Percentiles rank a stretch among this genome's conserved stretches.
Evolutionary conservation across 2,329 filamentous ascomycete species (phyloP).

Genomic region (Fusarium sp.): DNA sequence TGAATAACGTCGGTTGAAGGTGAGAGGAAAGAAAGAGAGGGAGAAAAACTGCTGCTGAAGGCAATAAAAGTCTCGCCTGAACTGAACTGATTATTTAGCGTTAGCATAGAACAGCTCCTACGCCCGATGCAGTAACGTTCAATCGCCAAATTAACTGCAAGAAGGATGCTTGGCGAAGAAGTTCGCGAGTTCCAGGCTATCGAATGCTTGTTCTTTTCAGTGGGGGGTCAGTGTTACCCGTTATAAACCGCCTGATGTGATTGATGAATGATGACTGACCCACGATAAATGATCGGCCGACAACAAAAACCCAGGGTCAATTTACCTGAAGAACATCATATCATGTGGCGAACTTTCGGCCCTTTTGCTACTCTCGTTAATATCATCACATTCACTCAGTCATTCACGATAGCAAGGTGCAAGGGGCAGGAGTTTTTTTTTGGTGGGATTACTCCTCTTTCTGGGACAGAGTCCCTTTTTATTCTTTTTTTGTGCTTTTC

Average conservation of each 20-base stretch:
- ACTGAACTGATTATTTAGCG: conserved; percentile 19
- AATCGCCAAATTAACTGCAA: conserved; percentile 30
- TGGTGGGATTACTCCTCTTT: conserved; percentile 24
- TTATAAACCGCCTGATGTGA: conserved; percentile 29
- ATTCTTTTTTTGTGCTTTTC: conserved; percentile 34
- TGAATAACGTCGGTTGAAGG: not conserved
- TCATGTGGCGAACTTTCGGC: conserved; percentile 26
- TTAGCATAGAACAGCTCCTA: conserved; percentile 10
- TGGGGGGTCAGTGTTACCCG: conserved; percentile 26
- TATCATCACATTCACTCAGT: conserved; percentile 16
- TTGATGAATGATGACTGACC: not conserved
- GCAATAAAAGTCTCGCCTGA: conserved; percentile 25
- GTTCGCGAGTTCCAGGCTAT: conserved; percentile 4
- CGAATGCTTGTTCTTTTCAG: conserved; percentile 24
- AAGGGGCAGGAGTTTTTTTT: conserved; percentile 10
- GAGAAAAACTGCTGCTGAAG: conserved; percentile 10
- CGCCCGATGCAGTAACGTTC: conserved; percentile 30
- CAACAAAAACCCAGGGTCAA: not conserved
- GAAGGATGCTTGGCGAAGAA: conserved; percentile 13
- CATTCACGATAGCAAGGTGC: conserved; percentile 2
- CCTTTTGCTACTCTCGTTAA: conserved; percentile 14
- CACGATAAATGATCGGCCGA: conserved; percentile 22
- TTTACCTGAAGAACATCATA: conserved; percentile 11
- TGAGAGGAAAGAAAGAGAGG: not conserved
- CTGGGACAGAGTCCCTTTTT: conserved; percentile 26